Evolutionary conservation across 768 basidiomycete genomes (phyloP), one percentile per base, ranked within the genome.

Genomic region (Cystobasidiopsis lactophilus): DNA sequence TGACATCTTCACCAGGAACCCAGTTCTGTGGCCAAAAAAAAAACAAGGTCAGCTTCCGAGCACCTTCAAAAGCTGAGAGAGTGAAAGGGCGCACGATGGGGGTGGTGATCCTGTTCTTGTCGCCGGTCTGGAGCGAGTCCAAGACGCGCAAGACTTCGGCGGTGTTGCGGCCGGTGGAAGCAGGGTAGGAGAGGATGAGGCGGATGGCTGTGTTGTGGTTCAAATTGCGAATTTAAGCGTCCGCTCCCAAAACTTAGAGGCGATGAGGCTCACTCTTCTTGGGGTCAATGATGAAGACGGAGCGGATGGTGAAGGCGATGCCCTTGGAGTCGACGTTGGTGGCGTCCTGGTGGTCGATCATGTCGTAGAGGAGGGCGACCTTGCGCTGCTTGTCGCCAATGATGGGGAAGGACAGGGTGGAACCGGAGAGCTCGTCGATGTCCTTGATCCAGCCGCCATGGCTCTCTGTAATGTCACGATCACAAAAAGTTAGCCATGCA

Each of bases 231-330:
- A 53, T 50, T 30, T 29, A 58, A 57, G 54, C n/a, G n/a, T n/a
- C n/a, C 93, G 93, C 72, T 96, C 96, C 26, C 85, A 71, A 59
- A 98, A 62, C 16, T 77, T 83, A 62, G 93, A 70, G 57, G 91
- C 82, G 65, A 98, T 93, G 62, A 77, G n/a, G n/a, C n/a, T n/a
- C n/a, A n/a, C n/a, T 74, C 71, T 93, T 86, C 71, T 85, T 85
- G 41, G 93, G 89, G 70, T 98, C 93, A 63, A 98, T 85, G 59
- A 98, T 71, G 69, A 91, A 98, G 56, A 98, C 93, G 7, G 86
- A 93, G 55, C 93, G 81, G 69, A 98, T 85, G 45, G 93, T 98
- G 73, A 95, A 86, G 21, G 93, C 93, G 40, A 95, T 74, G 23
- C 63, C 67, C 58, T 66, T 67, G 52, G 65, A 65, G 58, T 71